phyloP scores from a whole-genome alignment of 768 basidiomycete species.

The Boletales sp. region DNA sequence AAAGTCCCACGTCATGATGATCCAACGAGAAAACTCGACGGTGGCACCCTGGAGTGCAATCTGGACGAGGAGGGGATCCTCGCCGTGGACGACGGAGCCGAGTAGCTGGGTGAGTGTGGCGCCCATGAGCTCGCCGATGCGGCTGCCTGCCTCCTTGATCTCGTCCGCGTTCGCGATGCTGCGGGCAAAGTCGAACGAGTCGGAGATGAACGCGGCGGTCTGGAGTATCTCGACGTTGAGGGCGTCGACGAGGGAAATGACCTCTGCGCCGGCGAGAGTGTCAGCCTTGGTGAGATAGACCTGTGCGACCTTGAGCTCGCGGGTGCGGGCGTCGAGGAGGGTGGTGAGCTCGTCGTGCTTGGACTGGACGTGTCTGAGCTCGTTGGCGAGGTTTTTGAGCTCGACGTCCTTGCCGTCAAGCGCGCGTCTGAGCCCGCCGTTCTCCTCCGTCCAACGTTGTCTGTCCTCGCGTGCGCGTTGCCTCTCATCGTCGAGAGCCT shows the following conservation, averaged over 20 bases:
- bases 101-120: constrained; percentile 23
- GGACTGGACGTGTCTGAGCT: constrained; percentile 22
- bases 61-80: constrained; percentile 39
- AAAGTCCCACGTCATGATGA: constrained; percentile 34
- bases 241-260: constrained; percentile 35
- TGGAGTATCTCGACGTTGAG: constrained; percentile 51
- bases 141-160: constrained; percentile 25
- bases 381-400: constrained; percentile 23
- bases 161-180: constrained; percentile 16
- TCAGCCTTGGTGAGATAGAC: constrained; percentile 44
- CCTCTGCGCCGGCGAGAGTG: constrained; percentile 41
- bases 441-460: too few species aligned
- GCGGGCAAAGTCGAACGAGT: constrained; percentile 33
- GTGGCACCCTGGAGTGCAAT: constrained; percentile 34
- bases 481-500: neutral
- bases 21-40: constrained; percentile 31
- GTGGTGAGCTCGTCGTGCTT: constrained; percentile 27
- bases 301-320: constrained; percentile 41
- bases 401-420: constrained; percentile 23
- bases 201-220: constrained; percentile 41
- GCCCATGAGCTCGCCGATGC: constrained; percentile 32
- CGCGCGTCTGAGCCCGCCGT: constrained; percentile 15
- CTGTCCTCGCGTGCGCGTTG: too few species aligned
- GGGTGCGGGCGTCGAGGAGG: constrained; percentile 32
- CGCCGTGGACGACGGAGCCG: constrained; percentile 21